phyloP scores from a whole-genome alignment of 345 rosid genomes.

The Nasturtium officinale region DNA sequence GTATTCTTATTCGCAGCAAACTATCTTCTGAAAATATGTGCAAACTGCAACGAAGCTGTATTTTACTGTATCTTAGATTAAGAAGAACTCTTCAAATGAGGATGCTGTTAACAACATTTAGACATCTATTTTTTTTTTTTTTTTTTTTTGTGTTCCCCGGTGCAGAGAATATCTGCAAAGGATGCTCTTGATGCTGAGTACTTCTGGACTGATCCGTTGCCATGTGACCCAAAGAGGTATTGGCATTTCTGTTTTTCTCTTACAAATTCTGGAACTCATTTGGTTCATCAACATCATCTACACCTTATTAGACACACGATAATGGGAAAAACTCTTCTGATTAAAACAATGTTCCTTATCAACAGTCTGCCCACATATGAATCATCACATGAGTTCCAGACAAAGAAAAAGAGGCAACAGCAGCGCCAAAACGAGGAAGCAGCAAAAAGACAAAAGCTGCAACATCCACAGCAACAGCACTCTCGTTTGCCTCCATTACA shows the following conservation, averaged over 20 bases:
- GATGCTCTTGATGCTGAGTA: constrained; percentile 98
- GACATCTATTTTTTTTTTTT: not conserved
- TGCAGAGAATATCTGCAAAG: constrained; percentile 86
- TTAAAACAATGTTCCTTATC: constrained; percentile 34
- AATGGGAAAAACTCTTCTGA: not conserved
- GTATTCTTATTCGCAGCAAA: constrained; percentile 39
- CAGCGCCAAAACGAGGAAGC: constrained; percentile 87
- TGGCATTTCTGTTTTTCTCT: not conserved
- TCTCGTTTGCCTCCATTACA: constrained; percentile 83
- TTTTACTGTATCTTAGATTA: not conserved
- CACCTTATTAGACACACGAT: not conserved
- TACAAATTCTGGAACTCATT: constrained; percentile 7
- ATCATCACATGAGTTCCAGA: constrained; percentile 94
- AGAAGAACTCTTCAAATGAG: not conserved
- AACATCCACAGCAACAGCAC: constrained; percentile 74
- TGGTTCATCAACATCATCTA: constrained; percentile 8
- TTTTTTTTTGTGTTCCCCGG: not conserved
- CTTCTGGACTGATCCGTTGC: constrained; percentile 95
- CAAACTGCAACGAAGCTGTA: not conserved
- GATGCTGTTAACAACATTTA: constrained; percentile 7
- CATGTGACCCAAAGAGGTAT: constrained; percentile 94
- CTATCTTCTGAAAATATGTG: constrained; percentile 5
- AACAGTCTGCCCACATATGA: constrained; percentile 91
- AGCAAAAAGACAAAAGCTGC: constrained; percentile 82
- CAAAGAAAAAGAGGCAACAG: constrained; percentile 94